A percentile compares a stretch with the other conserved stretches of the same genome.
phyloP scores from a whole-genome alignment of 2,329 filamentous ascomycete genomes.

The Cyphellophora europaea region DNA sequence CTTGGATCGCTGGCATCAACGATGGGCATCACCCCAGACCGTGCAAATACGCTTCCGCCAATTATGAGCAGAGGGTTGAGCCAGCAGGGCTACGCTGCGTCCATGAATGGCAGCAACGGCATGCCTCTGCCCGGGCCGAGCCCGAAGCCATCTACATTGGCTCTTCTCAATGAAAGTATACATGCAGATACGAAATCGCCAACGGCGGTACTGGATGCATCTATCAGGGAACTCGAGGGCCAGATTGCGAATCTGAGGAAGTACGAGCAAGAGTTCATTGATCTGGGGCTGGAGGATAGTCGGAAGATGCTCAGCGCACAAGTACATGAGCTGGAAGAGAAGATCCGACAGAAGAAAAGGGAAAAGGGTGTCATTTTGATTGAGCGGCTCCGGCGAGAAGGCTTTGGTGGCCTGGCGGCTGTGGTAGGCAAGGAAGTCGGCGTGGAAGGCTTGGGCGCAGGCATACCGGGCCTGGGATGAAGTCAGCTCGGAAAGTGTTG shows the following conservation, averaged over 20 bases:
- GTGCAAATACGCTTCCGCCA: slow-evolving; percentile 15
- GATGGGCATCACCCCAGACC: slow-evolving; percentile 3
- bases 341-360: slow-evolving; percentile 12
- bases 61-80: slow-evolving; percentile 7
- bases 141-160: not conserved
- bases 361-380: slow-evolving; percentile 17
- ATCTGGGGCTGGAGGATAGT: slow-evolving; percentile 17
- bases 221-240: slow-evolving; percentile 13
- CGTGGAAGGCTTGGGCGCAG: slow-evolving; percentile 3
- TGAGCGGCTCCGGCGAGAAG: slow-evolving; percentile 16
- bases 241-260: slow-evolving; percentile 14
- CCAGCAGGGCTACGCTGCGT: not conserved
- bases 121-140: slow-evolving; percentile 1
- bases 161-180: not conserved
- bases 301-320: slow-evolving; percentile 14
- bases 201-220: slow-evolving; percentile 13
- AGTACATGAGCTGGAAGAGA: slow-evolving; percentile 15
- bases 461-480: no score
- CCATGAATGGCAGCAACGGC: not conserved
- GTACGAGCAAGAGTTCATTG: slow-evolving; percentile 18
- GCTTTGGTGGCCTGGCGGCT: slow-evolving; percentile 16
- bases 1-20: slow-evolving; percentile 11
- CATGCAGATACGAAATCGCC: slow-evolving; percentile 6
- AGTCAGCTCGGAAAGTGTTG: no score
- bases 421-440: slow-evolving; percentile 17